These are phyloP conservation scores for Verbascum thapsus DNA, from an alignment of 257 asterid genomes.

Conservation along the genomic window DNA sequence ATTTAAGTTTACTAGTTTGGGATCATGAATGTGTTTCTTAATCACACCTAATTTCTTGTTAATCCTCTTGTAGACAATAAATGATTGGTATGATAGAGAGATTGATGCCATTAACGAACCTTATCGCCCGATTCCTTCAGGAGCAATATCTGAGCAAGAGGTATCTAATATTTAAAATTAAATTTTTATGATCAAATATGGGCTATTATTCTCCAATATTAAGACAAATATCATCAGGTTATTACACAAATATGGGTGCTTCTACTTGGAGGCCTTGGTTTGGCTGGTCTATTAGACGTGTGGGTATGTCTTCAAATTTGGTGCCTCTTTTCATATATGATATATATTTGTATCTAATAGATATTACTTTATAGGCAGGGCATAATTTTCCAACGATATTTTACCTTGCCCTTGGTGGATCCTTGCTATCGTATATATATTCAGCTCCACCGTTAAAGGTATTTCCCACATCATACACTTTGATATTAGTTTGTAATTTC, in stretches of 20 bases:
- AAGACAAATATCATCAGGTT: slow-evolving; percentile 54
- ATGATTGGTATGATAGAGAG: slow-evolving; percentile 98
- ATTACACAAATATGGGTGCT: slow-evolving; percentile 96
- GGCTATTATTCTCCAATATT: slow-evolving; percentile 23
- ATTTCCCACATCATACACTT: slow-evolving; percentile 25
- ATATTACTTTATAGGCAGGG: slow-evolving; percentile 67
- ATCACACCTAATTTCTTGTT: slow-evolving; percentile 20
- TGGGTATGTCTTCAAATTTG: slow-evolving; percentile 69
- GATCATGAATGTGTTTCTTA: slow-evolving; percentile 27
- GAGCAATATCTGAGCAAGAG: slow-evolving; percentile 82
- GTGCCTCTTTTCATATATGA: slow-evolving; percentile 17
- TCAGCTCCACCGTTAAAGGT: slow-evolving; percentile 99
- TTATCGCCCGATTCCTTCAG: slow-evolving; percentile 96
- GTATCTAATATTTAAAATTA: slow-evolving; percentile 39
- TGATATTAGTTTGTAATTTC: slow-evolving; percentile 19
- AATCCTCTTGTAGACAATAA: slow-evolving; percentile 60
- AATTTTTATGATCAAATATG: slow-evolving; percentile 21
- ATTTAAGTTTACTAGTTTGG: slow-evolving; percentile 17
- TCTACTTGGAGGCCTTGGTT: slow-evolving; percentile 82
- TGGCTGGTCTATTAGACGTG: slow-evolving; percentile 82
- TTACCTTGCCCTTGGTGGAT: slow-evolving; percentile 94
- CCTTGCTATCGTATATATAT: slow-evolving; percentile 89
- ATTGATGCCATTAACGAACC: slow-evolving; percentile 96
- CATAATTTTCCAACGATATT: slow-evolving; percentile 79
- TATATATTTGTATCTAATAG: slow-evolving; percentile 24